Evolutionary conservation across 176 grass and related monocot species (phyloP), one percentile per base, ranked within the genome.

Genomic region (Pontederia crassipes): DNA sequence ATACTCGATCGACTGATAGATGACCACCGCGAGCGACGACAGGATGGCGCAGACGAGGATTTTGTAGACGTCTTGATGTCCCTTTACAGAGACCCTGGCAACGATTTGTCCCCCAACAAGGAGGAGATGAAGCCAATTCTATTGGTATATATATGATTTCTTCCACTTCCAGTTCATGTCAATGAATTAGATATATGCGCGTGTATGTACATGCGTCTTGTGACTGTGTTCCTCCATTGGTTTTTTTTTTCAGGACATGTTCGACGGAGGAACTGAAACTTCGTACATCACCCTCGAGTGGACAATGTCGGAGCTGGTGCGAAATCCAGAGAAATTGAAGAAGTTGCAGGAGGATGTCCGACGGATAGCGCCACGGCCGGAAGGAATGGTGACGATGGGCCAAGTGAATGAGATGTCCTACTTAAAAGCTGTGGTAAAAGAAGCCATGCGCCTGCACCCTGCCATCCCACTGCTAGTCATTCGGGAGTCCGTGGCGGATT

Each of bases 51-150:
- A 7, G 57, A 0, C 54, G 72, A 61, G 12, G 64, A 69, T 14
- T 76, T 67, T 18, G 50, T 76, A 9, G 64, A 76, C 27, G 54
- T 58, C 4, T 52, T 76, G 64, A 54, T 66, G 14, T 50, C 57
- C 8, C 64, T 76, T 59, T 53, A 55, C 14, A 52, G 68, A 14
- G 61, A 76, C 10, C 40, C 45, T 48, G 17, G 12, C 10, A 11
- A 20, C 16, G 61, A 64, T 12, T 3, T 49, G 11, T 2, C 3
- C 46, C 16, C 48, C 0, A 48, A 10, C 46, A 64, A 4, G 46
- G 17, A 64, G 9, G 16, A 64, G 11, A 4, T 49, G 0, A 64
- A 64, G 46, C 45, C 10, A 26, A 17, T 64, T 46, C 12, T 49
- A 18, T 17, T 17, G n/a, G 61, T 63, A 20, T 24, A 24, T 24